Evolutionary conservation across 1,284 basidiomycete genomes (phyloP).

Genomic region (Tilletia horrida): DNA sequence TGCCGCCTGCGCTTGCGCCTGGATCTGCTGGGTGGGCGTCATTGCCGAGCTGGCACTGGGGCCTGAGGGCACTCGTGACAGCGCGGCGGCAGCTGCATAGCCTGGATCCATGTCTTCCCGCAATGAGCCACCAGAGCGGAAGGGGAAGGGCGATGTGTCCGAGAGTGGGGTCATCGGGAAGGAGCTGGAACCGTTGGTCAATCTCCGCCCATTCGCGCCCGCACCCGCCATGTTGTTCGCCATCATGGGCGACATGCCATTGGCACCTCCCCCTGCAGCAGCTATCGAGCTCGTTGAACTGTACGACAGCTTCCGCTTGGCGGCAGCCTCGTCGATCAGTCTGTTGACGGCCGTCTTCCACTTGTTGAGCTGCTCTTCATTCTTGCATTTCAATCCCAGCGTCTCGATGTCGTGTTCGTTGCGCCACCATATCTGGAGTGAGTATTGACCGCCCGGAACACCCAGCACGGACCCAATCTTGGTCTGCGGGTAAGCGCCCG

Average conservation of each 20-base stretch:
- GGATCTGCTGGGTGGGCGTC: background rate
- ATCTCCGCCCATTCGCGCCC: constrained; percentile 35
- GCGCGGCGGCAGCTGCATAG: background rate
- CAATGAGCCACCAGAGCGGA: constrained; percentile 1
- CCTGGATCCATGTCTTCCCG: constrained; percentile 15
- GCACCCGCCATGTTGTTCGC: constrained; percentile 42
- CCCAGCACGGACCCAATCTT: constrained; percentile 24
- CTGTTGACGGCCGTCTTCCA: constrained; percentile 88
- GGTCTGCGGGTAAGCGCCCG: constrained; percentile 62
- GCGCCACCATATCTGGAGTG: constrained; percentile 83
- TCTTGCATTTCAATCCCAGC: constrained; percentile 87
- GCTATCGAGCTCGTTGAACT: constrained; percentile 6
- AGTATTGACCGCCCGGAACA: constrained; percentile 47
- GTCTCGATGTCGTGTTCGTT: constrained; percentile 85
- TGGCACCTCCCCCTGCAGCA: too few species aligned
- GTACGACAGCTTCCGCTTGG: constrained; percentile 26
- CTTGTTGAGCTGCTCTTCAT: constrained; percentile 84
- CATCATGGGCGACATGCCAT: constrained; percentile 20
- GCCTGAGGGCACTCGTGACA: background rate
- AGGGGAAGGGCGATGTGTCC: constrained; percentile 31
- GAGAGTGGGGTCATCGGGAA: constrained; percentile 48
- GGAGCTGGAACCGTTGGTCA: constrained; percentile 32
- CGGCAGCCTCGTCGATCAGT: constrained; percentile 65
- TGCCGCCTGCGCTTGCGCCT: background rate
- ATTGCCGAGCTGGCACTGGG: background rate